phyloP scores from a whole-genome alignment of 768 basidiomycete genomes.

The Piloderma croceum region DNA sequence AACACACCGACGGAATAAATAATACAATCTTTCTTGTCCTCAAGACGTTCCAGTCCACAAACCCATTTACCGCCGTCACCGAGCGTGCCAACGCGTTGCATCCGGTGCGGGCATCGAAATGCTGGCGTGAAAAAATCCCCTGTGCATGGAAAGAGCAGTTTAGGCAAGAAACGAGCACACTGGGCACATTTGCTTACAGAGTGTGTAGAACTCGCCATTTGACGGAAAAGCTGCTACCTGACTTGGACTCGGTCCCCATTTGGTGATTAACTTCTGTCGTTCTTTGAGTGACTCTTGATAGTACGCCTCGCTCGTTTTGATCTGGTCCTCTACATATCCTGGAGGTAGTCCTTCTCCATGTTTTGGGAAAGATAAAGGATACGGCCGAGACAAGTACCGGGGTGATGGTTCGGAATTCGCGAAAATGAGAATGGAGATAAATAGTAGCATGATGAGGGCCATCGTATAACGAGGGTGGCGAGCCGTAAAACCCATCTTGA shows the following conservation, averaged over 20 bases:
- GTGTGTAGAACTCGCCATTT: background rate
- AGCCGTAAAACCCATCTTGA: background rate
- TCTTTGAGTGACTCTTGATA: slow-evolving; percentile 5
- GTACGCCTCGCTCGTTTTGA: background rate
- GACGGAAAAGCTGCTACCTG: background rate
- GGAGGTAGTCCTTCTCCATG: background rate
- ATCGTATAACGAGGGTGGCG: background rate
- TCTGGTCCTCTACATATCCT: background rate
- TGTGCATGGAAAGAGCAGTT: no score
- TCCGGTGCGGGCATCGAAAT: slow-evolving; percentile 47
- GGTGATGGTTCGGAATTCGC: background rate
- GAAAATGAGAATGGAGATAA: background rate
- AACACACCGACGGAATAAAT: slow-evolving; percentile 56
- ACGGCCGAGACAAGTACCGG: background rate
- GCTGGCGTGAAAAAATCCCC: slow-evolving; percentile 50
- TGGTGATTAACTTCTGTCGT: slow-evolving; percentile 6
- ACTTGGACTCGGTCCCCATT: slow-evolving; percentile 7
- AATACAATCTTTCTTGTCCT: slow-evolving; percentile 49
- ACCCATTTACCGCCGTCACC: slow-evolving; percentile 72
- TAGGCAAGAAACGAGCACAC: background rate
- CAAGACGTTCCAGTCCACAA: slow-evolving; percentile 54
- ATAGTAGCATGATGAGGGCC: background rate
- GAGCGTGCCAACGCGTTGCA: slow-evolving; percentile 44
- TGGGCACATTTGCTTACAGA: background rate
- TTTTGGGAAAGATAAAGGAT: background rate